Conservation (phyloP, 768 basidiomycete genomes). For the Xerocomus potaroensis region DNA sequence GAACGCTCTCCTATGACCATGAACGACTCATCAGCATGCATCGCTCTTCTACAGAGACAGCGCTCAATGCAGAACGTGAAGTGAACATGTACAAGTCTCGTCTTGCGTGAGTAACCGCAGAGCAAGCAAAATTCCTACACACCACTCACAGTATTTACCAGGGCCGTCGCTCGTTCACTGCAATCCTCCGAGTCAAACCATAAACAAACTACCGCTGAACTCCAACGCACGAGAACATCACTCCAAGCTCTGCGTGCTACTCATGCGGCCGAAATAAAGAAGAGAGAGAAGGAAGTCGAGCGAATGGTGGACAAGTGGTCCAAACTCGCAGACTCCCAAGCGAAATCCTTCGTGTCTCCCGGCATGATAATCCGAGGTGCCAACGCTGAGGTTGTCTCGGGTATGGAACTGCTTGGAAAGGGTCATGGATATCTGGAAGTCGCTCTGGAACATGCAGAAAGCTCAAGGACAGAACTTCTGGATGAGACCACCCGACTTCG, state of each 20-base stretch:
- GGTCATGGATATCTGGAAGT: constrained; percentile 57
- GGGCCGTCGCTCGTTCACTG: constrained; percentile 49
- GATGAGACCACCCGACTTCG: constrained; percentile 65
- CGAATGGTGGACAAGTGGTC: constrained; percentile 70
- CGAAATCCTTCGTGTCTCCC: constrained; percentile 48
- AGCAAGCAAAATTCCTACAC: background rate
- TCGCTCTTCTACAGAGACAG: constrained; percentile 50
- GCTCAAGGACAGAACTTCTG: constrained; percentile 52
- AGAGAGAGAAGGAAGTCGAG: constrained; percentile 77
- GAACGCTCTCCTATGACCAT: constrained; percentile 77
- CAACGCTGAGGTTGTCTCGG: constrained; percentile 47
- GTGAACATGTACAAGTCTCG: constrained; percentile 68
- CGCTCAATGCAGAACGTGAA: constrained; percentile 76
- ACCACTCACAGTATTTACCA: constrained; percentile 23
- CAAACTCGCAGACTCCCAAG: constrained; percentile 65
- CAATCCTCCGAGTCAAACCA: constrained; percentile 60
- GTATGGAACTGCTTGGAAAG: constrained; percentile 42
- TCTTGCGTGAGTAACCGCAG: constrained; percentile 50
- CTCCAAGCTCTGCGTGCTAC: constrained; percentile 67
- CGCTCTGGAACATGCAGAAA: constrained; percentile 71
- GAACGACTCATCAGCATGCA: constrained; percentile 71
- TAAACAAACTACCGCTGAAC: constrained; percentile 64
- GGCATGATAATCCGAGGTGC: constrained; percentile 50
- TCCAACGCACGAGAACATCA: constrained; percentile 66
- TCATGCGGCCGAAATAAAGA: constrained; percentile 70